These are phyloP conservation scores for Lotus japonicus DNA, from an alignment of 306 rosid genomes.

Conservation along the genomic window DNA sequence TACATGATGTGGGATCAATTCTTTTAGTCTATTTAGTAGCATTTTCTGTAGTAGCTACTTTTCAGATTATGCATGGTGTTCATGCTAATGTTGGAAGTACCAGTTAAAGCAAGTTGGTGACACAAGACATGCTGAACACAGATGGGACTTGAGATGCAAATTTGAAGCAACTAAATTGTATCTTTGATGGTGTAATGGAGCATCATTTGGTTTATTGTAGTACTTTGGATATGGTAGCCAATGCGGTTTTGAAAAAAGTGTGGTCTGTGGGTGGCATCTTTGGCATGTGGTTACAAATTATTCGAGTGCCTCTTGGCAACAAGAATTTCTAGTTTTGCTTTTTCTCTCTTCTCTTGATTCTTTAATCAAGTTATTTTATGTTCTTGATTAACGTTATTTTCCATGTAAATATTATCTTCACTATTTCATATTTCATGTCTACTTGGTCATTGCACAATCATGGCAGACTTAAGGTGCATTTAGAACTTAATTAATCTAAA, in stretches of 20 bases:
- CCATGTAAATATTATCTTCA: conserved; percentile 18
- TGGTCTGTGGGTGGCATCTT: too few relatives aligned
- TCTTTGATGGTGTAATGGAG: conserved; percentile 16
- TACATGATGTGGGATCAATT: conserved; percentile 73
- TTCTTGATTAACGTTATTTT: not conserved
- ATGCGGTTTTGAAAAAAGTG: not conserved
- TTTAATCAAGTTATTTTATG: not conserved
- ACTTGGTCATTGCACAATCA: not conserved
- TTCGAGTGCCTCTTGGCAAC: not conserved
- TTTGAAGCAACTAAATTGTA: not conserved
- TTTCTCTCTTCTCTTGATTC: not conserved
- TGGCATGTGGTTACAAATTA: not conserved
- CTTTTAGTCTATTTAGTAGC: conserved; percentile 65
- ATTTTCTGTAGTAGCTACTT: conserved; percentile 39
- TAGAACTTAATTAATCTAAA: too few relatives aligned
- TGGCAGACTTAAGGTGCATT: not conserved
- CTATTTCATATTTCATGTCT: not conserved
- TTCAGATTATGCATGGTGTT: conserved; percentile 29
- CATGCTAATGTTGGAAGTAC: conserved; percentile 9
- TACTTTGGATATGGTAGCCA: not conserved
- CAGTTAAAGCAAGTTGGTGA: conserved; percentile 13
- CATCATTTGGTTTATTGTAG: conserved; percentile 11
- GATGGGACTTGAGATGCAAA: conserved; percentile 2
- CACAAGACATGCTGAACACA: conserved; percentile 2
- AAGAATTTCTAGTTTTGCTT: conserved; percentile 10